Percentiles rank a stretch among this genome's conserved stretches.
Conservation (phyloP, 805 yeast genomes). For the Schizosaccharomyces osmophilus region DNA sequence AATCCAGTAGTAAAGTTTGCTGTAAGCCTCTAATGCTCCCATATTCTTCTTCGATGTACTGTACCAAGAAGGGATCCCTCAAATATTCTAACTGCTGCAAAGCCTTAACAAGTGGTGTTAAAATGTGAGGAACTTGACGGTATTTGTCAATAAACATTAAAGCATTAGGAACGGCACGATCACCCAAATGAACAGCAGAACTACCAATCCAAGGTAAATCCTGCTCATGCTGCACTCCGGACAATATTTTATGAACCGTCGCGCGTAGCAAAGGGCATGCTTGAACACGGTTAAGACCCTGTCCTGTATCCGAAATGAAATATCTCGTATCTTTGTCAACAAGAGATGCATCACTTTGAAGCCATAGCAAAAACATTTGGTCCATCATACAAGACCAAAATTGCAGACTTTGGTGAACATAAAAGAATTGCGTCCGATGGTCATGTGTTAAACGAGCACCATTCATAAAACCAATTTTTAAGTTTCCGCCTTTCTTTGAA, state of each 20-base stretch:
- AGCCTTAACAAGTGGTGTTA: conserved; percentile 45
- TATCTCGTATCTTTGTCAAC: conserved; percentile 28
- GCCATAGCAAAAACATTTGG: conserved; percentile 58
- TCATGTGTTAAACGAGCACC: conserved; percentile 55
- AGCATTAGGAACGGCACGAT: conserved; percentile 65
- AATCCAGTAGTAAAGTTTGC: conserved; percentile 20
- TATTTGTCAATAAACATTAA: conserved; percentile 57
- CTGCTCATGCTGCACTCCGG: conserved; percentile 31
- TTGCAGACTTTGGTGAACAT: conserved; percentile 43
- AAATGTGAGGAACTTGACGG: conserved; percentile 51
- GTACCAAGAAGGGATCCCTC: conserved; percentile 22
- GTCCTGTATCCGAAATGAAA: conserved; percentile 47
- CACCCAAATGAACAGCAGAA: conserved; percentile 58
- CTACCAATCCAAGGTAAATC: conserved; percentile 54
- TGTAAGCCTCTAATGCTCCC: conserved; percentile 30
- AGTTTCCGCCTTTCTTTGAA: conserved; percentile 8
- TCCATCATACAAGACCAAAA: conserved; percentile 58
- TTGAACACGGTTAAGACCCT: conserved; percentile 56
- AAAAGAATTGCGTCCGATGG: conserved; percentile 47
- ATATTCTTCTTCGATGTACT: conserved; percentile 34
- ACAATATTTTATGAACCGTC: conserved; percentile 43
- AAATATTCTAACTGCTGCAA: conserved; percentile 30
- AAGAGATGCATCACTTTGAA: conserved; percentile 48
- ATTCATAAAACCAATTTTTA: conserved; percentile 26
- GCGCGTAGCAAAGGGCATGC: conserved; percentile 44